Conservation (phyloP, 225 moss, liverwort and hornwort genomes). For the Physcomitrellopsis africana region DNA sequence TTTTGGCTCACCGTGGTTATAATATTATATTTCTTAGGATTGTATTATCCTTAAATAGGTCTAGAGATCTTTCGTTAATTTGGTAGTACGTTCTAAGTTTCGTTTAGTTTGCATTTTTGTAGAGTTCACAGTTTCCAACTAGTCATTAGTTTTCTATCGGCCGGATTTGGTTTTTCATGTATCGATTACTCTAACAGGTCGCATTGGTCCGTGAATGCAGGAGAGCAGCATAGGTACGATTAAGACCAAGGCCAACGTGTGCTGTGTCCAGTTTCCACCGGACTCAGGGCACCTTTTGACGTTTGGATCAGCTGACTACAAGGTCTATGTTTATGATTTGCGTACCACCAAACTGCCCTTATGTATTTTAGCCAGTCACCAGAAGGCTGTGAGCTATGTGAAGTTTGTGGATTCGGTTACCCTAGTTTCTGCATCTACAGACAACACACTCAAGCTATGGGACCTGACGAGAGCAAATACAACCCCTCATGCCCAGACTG, state of each 20-base stretch:
- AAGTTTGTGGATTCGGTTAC: constrained; percentile 92
- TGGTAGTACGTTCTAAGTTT: background rate
- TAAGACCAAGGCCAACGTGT: constrained; percentile 94
- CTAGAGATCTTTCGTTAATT: background rate
- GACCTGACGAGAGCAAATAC: constrained; percentile 79
- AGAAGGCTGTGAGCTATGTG: constrained; percentile 95
- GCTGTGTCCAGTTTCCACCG: constrained; percentile 96
- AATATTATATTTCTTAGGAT: background rate
- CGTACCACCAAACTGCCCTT: constrained; percentile 78
- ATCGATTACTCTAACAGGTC: background rate
- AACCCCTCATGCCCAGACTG: constrained; percentile 58
- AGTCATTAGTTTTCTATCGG: no score
- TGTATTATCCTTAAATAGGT: background rate
- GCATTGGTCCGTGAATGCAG: constrained; percentile 44
- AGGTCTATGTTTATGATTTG: constrained; percentile 93
- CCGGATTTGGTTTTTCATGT: no score
- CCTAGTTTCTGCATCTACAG: constrained; percentile 95
- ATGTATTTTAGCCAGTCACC: constrained; percentile 84
- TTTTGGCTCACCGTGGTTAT: background rate
- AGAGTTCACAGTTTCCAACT: background rate
- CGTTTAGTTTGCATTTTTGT: background rate
- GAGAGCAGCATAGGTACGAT: constrained; percentile 91
- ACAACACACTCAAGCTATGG: constrained; percentile 95
- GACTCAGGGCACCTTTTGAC: constrained; percentile 85
- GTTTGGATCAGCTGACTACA: constrained; percentile 97